phyloP scores from a whole-genome alignment of 495 filamentous ascomycete genomes.

The Choiromyces venosus region DNA sequence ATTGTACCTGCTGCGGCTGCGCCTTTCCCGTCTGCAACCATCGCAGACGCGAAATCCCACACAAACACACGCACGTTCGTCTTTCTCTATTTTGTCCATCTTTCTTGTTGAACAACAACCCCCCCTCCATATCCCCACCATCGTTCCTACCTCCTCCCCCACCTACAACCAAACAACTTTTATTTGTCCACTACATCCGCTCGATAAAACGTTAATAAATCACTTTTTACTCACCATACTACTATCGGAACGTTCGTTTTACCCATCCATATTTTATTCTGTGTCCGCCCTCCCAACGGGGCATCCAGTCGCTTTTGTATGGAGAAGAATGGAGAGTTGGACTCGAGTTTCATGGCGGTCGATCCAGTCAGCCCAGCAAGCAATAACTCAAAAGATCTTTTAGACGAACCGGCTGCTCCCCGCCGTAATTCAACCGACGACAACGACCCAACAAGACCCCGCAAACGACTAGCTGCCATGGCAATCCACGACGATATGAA shows the following conservation, averaged over 20 bases:
- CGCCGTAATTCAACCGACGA: constrained; percentile 43
- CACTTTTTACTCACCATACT: not conserved
- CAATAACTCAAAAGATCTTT: constrained; percentile 42
- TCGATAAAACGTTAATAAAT: not conserved
- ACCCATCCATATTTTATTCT: constrained; percentile 20
- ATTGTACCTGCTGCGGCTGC: constrained; percentile 1
- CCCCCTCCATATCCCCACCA: not conserved
- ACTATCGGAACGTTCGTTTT: not conserved
- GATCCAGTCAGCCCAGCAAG: constrained; percentile 40
- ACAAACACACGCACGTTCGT: constrained; percentile 1
- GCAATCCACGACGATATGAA: constrained; percentile 37
- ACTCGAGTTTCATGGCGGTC: constrained; percentile 40
- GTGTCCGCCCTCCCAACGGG: constrained; percentile 34
- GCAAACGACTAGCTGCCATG: constrained; percentile 42
- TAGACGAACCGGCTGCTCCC: constrained; percentile 41
- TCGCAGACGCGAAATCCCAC: not conserved
- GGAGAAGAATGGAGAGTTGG: constrained; percentile 42
- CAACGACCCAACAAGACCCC: constrained; percentile 39
- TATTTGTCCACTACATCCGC: not conserved
- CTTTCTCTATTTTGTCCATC: not conserved
- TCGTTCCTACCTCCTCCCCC: not conserved
- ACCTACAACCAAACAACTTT: not conserved
- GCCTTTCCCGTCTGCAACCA: constrained; percentile 1
- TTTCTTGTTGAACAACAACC: not conserved
- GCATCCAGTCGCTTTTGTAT: constrained; percentile 38